These are phyloP conservation scores for Venturia effusa DNA, from an alignment of 2,329 filamentous ascomycete species.

Conservation along the genomic window DNA sequence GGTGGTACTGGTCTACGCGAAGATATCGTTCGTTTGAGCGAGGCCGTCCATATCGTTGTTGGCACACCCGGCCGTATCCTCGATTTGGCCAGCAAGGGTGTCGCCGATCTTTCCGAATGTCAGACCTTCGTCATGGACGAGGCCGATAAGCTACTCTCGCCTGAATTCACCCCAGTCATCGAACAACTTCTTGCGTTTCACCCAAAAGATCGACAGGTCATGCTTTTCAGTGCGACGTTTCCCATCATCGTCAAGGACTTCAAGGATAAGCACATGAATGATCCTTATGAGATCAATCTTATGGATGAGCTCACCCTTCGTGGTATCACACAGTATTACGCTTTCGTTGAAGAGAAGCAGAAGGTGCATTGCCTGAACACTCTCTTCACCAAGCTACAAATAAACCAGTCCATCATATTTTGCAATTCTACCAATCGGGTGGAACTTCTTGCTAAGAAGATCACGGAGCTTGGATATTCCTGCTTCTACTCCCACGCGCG, in stretches of 20 bases:
- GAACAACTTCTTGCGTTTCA: constrained; percentile 93
- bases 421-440: constrained; percentile 99
- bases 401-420: constrained; percentile 99
- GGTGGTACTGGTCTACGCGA: constrained; percentile 91
- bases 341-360: constrained; percentile 97
- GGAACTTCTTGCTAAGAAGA: constrained; percentile 96
- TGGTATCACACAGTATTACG: constrained; percentile 98
- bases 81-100: constrained; percentile 89
- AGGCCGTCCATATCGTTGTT: constrained; percentile 93
- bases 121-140: constrained; percentile 99
- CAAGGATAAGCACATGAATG: constrained; percentile 94
- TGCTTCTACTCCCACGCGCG: constrained; percentile 99
- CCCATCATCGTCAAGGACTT: constrained; percentile 95
- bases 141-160: constrained; percentile 92
- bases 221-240: constrained; percentile 98
- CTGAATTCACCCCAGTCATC: constrained; percentile 94
- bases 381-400: constrained; percentile 96
- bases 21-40: constrained; percentile 89
- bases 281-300: constrained; percentile 96
- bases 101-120: constrained; percentile 91
- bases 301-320: constrained; percentile 98
- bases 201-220: constrained; percentile 94
- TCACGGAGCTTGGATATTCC: constrained; percentile 96
- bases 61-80: constrained; percentile 94
- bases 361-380: constrained; percentile 99